phyloP scores from a whole-genome alignment of 768 basidiomycete species.

The Russula abietina region DNA sequence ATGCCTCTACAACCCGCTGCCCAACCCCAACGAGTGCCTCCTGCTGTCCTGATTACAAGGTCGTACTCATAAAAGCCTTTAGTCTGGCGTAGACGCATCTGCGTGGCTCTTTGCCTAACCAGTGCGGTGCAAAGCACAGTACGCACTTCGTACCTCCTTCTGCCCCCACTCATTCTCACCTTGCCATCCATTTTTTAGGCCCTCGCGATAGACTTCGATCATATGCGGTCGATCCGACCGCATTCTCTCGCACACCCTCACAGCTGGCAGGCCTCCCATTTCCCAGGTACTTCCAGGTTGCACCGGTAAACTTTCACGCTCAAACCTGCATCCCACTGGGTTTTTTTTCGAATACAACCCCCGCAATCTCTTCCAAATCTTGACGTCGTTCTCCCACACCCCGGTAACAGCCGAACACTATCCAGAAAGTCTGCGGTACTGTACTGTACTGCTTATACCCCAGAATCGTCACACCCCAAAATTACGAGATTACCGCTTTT shows the following conservation, averaged over 20 bases:
- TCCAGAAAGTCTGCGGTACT: not conserved
- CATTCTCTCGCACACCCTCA: not conserved
- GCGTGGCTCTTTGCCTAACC: not conserved
- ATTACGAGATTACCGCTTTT: constrained; percentile 11
- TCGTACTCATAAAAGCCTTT: not conserved
- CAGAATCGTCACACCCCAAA: not conserved
- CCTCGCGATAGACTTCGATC: not conserved
- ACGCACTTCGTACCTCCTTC: too few relatives aligned
- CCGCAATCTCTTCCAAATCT: not conserved
- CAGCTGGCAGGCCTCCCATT: not conserved
- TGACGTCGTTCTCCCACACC: not conserved
- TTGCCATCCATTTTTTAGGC: not conserved
- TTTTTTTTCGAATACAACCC: not conserved
- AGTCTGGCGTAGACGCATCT: constrained; percentile 1
- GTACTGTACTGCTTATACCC: not conserved
- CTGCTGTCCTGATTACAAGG: constrained; percentile 18
- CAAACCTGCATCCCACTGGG: not conserved
- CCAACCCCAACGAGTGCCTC: not conserved
- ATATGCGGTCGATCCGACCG: not conserved
- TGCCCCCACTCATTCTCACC: too few relatives aligned
- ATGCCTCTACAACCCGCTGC: too few relatives aligned
- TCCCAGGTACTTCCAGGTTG: not conserved
- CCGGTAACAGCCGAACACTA: not conserved
- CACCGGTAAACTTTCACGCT: not conserved
- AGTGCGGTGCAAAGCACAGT: not conserved